phyloP scores from a whole-genome alignment of 805 yeast genomes.

The Dipodascus albidus region DNA sequence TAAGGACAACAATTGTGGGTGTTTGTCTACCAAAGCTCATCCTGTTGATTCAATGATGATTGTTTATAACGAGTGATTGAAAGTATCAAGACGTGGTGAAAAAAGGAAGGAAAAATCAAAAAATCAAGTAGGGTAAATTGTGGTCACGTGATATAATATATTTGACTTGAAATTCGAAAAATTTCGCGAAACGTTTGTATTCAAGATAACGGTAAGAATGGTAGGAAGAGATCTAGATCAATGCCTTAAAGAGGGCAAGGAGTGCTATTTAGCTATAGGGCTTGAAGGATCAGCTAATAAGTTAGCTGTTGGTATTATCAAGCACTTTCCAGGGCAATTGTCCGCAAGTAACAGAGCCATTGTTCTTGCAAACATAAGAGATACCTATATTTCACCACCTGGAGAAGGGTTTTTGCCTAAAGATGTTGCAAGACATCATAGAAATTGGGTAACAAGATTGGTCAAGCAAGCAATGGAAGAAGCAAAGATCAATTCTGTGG shows the following conservation, averaged over 20 bases:
- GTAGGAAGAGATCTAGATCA: neutral
- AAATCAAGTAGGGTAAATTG: too few species aligned
- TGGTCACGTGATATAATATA: too few species aligned
- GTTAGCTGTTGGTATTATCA: constrained; percentile 85
- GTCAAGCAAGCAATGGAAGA: constrained; percentile 55
- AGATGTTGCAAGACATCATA: constrained; percentile 93
- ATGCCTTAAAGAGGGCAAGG: constrained; percentile 23
- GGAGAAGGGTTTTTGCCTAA: constrained; percentile 97
- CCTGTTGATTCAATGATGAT: constrained; percentile 2
- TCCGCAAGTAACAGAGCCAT: constrained; percentile 51
- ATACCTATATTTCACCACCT: constrained; percentile 92
- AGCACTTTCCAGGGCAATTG: constrained; percentile 54
- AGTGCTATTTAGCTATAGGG: constrained; percentile 57
- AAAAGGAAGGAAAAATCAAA: neutral
- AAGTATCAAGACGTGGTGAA: neutral
- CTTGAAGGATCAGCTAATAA: constrained; percentile 97
- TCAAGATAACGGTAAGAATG: neutral
- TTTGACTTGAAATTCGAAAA: too few species aligned
- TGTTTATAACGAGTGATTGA: neutral
- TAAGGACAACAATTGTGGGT: constrained; percentile 95
- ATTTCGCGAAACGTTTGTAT: neutral
- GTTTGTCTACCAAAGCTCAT: constrained; percentile 91
- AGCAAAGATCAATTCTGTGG: constrained; percentile 40
- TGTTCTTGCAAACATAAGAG: constrained; percentile 82
- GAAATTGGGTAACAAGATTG: constrained; percentile 85